A percentile compares a stretch with the other conserved stretches of the same genome.
phyloP scores from a whole-genome alignment of 257 asterid species.

The Nicotiana paniculata region DNA sequence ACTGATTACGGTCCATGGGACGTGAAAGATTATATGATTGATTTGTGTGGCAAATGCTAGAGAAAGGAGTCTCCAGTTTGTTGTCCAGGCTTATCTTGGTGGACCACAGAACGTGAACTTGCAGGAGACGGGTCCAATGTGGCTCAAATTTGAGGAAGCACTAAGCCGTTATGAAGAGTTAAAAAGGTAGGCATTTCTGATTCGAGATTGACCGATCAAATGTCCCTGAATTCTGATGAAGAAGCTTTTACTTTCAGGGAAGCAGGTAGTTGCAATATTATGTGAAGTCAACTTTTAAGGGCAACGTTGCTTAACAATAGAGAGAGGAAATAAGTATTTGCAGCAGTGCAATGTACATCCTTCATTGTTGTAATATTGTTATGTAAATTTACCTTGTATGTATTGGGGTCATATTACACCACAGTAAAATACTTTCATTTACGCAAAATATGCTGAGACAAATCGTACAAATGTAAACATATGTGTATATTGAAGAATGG shows the following conservation, averaged over 20 bases:
- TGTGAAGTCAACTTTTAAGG: slow-evolving; percentile 31
- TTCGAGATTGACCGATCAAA: background rate
- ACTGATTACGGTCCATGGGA: too few species aligned
- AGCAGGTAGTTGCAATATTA: slow-evolving; percentile 46
- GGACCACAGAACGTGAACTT: slow-evolving; percentile 86
- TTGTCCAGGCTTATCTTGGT: slow-evolving; percentile 75
- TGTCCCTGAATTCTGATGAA: background rate
- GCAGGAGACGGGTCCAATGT: slow-evolving; percentile 56
- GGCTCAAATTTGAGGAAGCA: slow-evolving; percentile 65
- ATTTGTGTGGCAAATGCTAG: slow-evolving; percentile 28
- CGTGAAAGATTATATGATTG: background rate
- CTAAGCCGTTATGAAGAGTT: slow-evolving; percentile 42
- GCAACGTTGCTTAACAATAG: background rate
- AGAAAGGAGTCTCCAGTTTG: slow-evolving; percentile 64
- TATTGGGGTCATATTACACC: background rate
- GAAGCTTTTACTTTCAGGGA: slow-evolving; percentile 31
- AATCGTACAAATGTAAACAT: background rate
- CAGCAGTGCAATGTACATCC: background rate
- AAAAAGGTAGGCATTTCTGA: slow-evolving; percentile 34
- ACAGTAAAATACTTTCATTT: background rate
- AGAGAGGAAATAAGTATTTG: background rate
- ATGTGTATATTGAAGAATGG: background rate
- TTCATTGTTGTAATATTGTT: background rate
- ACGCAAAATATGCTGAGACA: background rate
- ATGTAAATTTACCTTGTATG: background rate